Base-by-base conservation (phyloP, 441 rosid species). In the Erodium trifolium region DNA sequence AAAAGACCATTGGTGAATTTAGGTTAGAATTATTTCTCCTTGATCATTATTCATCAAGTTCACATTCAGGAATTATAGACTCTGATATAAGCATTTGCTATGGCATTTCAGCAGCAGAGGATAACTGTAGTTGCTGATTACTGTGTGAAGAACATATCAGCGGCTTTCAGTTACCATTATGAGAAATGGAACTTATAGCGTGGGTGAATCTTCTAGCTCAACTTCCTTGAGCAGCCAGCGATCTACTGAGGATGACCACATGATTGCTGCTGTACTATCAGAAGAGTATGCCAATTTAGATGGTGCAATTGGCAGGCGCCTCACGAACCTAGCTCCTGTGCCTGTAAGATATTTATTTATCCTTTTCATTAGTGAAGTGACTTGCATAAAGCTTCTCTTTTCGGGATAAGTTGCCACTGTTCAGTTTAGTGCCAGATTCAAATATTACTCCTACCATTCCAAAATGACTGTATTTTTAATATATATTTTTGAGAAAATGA, bases 251-350 rank as follows among this genome's bases (percentile, higher is more conserved):
- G 96, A 93, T 81, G 98, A 93, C 59, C 82, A 81, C 70, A 87
- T 90, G 98, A 93, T 93, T 77, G 97, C 97, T 68, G 77, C 79
- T 57, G 83, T 87, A 29, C 76, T 93, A 67, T 80, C 98, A 3
- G 97, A 93, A 80, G 96, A 93, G 72, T 87, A 74, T 68, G 87
- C 86, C 14, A 78, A 87, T 14, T 72, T 81, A 47, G 98, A 92
- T 70, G 90, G 88, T 71, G 89, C 91, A 8, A 88, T 92, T 60
- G 98, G 77, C 59, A 78, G 85, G 76, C 92, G 92, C 82, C 93
- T 92, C 37, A 73, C 92, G 16, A 89, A 84, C 65, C 86, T 90
- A 16, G 93, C 87, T 17, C 92, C 97, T 62, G 80, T 90, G 69
- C 87, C 91, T 68, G 97, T 90, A 77, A 72, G 85, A 23, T 23